These are phyloP conservation scores for Jackrogersella minutella DNA, from an alignment of 495 filamentous ascomycete genomes.

Conservation along the genomic window DNA sequence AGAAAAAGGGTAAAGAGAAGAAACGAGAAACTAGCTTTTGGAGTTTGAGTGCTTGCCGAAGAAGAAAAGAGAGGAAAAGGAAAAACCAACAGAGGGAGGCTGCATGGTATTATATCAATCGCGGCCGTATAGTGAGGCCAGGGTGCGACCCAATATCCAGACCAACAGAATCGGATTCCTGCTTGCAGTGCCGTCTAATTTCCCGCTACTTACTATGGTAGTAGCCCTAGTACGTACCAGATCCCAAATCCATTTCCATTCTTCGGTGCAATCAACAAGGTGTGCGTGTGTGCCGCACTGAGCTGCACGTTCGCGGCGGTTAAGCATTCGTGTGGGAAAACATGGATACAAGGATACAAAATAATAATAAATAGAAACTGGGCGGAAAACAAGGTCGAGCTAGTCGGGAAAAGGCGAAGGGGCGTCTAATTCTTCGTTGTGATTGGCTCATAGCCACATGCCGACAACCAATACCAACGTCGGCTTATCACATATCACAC, in stretches of 20 bases:
- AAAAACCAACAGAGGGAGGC: constrained; percentile 48
- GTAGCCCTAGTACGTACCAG: constrained; percentile 11
- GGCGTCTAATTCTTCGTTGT: constrained; percentile 55
- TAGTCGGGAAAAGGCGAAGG: constrained; percentile 44
- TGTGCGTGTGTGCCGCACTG: constrained; percentile 37
- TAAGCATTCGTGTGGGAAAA: constrained; percentile 47
- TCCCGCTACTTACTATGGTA: too few relatives aligned
- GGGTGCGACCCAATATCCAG: constrained; percentile 34
- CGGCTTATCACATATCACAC: constrained; percentile 39
- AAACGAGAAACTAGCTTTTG: constrained; percentile 67
- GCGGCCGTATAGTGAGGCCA: constrained; percentile 38
- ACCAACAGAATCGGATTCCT: constrained; percentile 20
- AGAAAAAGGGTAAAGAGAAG: constrained; percentile 60
- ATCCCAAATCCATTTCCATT: constrained; percentile 27
- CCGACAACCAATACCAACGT: constrained; percentile 40
- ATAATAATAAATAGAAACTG: constrained; percentile 35
- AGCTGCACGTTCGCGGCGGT: constrained; percentile 56
- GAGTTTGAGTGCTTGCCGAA: constrained; percentile 79
- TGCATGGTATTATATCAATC: constrained; percentile 58
- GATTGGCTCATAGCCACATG: constrained; percentile 48
- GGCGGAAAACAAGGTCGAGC: constrained; percentile 36
- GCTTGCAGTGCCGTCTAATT: constrained; percentile 19
- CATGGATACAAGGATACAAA: constrained; percentile 20
- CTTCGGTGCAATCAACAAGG: constrained; percentile 30
- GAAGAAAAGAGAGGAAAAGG: constrained; percentile 61